Evolutionary conservation across 2,329 filamentous ascomycete species (phyloP).

Genomic region (Aspergillus fijiensis): DNA sequence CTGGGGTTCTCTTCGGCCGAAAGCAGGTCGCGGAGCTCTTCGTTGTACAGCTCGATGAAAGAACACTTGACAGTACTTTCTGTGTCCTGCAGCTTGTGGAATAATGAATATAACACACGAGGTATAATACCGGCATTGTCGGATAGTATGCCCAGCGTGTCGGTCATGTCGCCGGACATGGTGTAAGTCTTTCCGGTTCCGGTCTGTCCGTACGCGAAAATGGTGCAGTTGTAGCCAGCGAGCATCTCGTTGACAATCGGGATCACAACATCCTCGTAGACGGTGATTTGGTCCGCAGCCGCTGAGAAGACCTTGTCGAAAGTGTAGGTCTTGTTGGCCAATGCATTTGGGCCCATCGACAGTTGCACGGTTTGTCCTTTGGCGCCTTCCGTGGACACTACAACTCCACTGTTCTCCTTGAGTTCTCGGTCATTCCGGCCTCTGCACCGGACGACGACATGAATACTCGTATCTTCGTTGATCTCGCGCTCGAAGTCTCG

Average conservation of each 20-base stretch:
- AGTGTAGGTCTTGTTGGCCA: conserved; percentile 94
- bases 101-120: conserved; percentile 81
- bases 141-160: conserved; percentile 79
- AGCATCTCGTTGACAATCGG: conserved; percentile 97
- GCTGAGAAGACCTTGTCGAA: conserved; percentile 98
- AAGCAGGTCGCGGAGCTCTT: conserved; percentile 88
- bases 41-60: conserved; percentile 98
- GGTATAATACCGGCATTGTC: conserved; percentile 95
- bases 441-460: conserved; percentile 91
- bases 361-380: conserved; percentile 81
- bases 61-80: conserved; percentile 96
- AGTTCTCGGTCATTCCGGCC: conserved; percentile 92
- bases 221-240: conserved; percentile 93
- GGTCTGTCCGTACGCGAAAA: conserved; percentile 97
- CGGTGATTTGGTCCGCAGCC: conserved; percentile 87
- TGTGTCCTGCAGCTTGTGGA: conserved; percentile 76
- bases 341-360: conserved; percentile 85
- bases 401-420: conserved; percentile 89
- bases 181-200: conserved; percentile 99
- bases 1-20: conserved; percentile 78
- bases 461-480: conserved; percentile 90
- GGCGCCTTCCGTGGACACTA: conserved; percentile 82
- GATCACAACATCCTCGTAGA: conserved; percentile 92
- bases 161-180: conserved; percentile 96
- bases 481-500: conserved; percentile 72